Evolutionary conservation across 352 stramenopile species (phyloP), one percentile per base, ranked within the genome.

Genomic region (Phytopythium oedochilum): DNA sequence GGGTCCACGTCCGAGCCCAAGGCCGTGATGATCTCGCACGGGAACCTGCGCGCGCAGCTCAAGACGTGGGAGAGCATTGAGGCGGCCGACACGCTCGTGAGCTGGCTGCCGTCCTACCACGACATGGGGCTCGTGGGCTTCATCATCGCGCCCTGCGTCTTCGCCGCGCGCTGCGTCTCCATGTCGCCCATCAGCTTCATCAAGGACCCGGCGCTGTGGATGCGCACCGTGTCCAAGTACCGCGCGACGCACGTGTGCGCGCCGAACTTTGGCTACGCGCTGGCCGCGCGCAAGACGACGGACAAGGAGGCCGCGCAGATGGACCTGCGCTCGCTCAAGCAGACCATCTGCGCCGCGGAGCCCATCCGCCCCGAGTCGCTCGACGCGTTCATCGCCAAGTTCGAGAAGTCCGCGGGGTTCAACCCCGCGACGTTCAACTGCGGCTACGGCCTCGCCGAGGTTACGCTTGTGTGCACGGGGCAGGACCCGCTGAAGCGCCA

Each of bases 141-240:
- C 59, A 89, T 90, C 59, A 74, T 93, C 53, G 74, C 68, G 28
- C 80, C 83, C 6, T 83, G 70, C 28, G 57, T 86, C 48, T 82
- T 61, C 9, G 73, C 61, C 26, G 78, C 75, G 17, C 71, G 72
- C 42, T 91, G 82, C 57, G 79, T 91, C 34, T 85, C 75, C 38
- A 91, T 92, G 78, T 94, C 84, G 53, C 84, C 84, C 11, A 85
- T 90, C 50, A 88, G 78, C 43, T 94, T 94, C 60, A 91, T 94
- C 66, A 92, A 92, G 58, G 80, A 94, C 65, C 84, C 84, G 1
- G 66, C 72, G 15, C 60, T 94, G 31, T 94, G 84, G 84, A 91
- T 94, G 75, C 78, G 79, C 20, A 80, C 72, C 12, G 76, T 70
- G 11, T 76, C 71, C 50, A 81, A 84, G 64, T 92, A 94, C 71